phyloP scores from a whole-genome alignment of 2,329 filamentous ascomycete species.

The Pyrenophora tritici-repentis region DNA sequence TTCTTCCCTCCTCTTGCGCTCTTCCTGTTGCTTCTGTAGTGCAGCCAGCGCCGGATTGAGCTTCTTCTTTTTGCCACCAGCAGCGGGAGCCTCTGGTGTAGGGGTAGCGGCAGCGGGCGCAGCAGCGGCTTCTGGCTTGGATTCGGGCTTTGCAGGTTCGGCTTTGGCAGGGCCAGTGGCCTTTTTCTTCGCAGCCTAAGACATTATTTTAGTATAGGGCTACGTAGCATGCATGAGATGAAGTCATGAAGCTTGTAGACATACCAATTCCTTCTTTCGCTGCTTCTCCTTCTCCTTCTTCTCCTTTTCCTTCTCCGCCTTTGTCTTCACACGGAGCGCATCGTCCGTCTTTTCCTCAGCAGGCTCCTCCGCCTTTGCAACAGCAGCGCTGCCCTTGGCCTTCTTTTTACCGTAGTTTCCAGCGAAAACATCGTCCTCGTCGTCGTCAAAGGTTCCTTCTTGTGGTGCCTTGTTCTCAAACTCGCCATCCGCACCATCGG shows the following conservation, averaged over 20 bases:
- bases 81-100: slow-evolving; percentile 38
- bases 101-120: slow-evolving; percentile 38
- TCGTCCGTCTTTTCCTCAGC: slow-evolving; percentile 47
- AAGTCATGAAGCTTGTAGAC: slow-evolving; percentile 19
- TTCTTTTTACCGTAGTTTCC: slow-evolving; percentile 70
- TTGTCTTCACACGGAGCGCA: slow-evolving; percentile 73
- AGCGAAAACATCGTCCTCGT: slow-evolving; percentile 83
- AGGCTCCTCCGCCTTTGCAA: slow-evolving; percentile 47
- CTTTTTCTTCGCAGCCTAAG: slow-evolving; percentile 60
- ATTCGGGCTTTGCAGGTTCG: slow-evolving; percentile 50
- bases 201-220: slow-evolving; percentile 6
- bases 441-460: slow-evolving; percentile 71
- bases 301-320: slow-evolving; percentile 97
- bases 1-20: slow-evolving; percentile 68
- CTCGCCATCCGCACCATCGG: slow-evolving; percentile 48
- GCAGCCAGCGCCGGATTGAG: slow-evolving; percentile 73
- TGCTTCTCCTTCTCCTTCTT: slow-evolving; percentile 99
- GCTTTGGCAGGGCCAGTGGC: slow-evolving; percentile 56
- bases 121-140: slow-evolving; percentile 44
- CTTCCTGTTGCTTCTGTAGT: slow-evolving; percentile 83
- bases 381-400: slow-evolving; percentile 58
- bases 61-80: slow-evolving; percentile 84
- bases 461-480: slow-evolving; percentile 72
- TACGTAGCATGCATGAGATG: background rate
- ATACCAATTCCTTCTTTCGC: slow-evolving; percentile 94